Conservation (phyloP, 129 eudicot genomes). For the Centaurea solstitialis region DNA sequence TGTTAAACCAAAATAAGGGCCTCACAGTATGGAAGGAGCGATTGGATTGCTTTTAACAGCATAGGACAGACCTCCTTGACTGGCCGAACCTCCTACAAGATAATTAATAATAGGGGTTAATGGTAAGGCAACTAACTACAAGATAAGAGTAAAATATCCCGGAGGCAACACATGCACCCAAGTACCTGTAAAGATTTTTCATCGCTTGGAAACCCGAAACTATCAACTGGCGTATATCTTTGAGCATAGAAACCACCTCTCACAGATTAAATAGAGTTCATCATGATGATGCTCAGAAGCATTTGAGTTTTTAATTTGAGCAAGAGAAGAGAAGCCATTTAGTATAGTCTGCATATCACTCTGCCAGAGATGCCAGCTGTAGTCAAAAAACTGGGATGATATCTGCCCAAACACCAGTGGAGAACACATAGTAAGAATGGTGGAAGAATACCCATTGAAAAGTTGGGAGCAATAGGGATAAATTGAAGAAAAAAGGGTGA, state of each 20-base stretch:
- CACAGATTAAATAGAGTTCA: conserved; percentile 74
- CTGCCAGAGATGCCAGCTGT: conserved; percentile 98
- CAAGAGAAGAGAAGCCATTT: conserved; percentile 65
- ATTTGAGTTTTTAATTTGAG: conserved; percentile 49
- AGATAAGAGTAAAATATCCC: background rate
- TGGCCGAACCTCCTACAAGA: conserved; percentile 79
- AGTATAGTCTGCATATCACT: conserved; percentile 75
- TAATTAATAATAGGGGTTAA: background rate
- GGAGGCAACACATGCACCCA: background rate
- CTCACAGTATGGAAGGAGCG: conserved; percentile 88
- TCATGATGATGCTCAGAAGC: conserved; percentile 58
- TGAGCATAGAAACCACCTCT: conserved; percentile 92
- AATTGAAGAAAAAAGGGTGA: background rate
- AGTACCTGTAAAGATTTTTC: conserved; percentile 79
- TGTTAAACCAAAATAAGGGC: conserved; percentile 14
- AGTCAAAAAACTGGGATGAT: conserved; percentile 93
- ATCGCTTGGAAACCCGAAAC: conserved; percentile 88
- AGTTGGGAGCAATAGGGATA: background rate
- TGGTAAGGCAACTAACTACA: conserved; percentile 6
- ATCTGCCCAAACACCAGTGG: conserved; percentile 61
- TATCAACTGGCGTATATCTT: conserved; percentile 85
- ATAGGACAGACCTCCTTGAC: conserved; percentile 86
- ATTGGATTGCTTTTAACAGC: conserved; percentile 78
- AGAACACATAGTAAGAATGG: conserved; percentile 27
- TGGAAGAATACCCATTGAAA: background rate